Evolutionary conservation across 2,329 filamentous ascomycete genomes (phyloP).

Genomic region (Trichoderma oligosporum): DNA sequence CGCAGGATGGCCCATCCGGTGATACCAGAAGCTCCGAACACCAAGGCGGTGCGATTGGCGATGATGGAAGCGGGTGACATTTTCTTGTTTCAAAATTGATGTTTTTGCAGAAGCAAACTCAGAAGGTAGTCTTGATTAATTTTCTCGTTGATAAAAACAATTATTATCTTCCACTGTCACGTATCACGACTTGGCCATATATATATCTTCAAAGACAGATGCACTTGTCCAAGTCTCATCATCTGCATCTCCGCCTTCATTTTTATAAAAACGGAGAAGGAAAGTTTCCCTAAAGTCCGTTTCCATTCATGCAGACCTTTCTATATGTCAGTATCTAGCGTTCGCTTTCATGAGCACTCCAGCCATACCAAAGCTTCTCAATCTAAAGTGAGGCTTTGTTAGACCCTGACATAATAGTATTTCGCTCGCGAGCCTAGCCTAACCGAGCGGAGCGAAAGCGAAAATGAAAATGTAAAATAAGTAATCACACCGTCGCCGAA

Average conservation of each 20-base stretch:
- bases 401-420: not conserved
- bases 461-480: not conserved
- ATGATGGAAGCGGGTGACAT: not conserved
- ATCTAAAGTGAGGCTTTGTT: not conserved
- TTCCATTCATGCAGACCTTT: not conserved
- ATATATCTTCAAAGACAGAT: not conserved
- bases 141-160: too few species aligned
- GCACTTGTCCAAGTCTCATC: not conserved
- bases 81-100: not conserved
- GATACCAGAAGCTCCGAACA: conserved; percentile 15
- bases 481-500: not conserved
- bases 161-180: too few species aligned
- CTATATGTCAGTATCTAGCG: too few species aligned
- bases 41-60: conserved; percentile 8
- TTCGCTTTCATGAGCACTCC: not conserved
- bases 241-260: not conserved
- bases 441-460: not conserved
- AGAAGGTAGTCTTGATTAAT: too few species aligned
- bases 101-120: too few species aligned
- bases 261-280: not conserved
- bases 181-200: too few species aligned
- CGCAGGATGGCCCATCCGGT: conserved; percentile 15
- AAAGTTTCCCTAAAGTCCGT: not conserved
- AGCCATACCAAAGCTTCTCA: not conserved
- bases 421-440: not conserved